These are phyloP conservation scores for Ceratocystis albifundus DNA, from an alignment of 2,329 filamentous ascomycete genomes.

Conservation along the genomic window DNA sequence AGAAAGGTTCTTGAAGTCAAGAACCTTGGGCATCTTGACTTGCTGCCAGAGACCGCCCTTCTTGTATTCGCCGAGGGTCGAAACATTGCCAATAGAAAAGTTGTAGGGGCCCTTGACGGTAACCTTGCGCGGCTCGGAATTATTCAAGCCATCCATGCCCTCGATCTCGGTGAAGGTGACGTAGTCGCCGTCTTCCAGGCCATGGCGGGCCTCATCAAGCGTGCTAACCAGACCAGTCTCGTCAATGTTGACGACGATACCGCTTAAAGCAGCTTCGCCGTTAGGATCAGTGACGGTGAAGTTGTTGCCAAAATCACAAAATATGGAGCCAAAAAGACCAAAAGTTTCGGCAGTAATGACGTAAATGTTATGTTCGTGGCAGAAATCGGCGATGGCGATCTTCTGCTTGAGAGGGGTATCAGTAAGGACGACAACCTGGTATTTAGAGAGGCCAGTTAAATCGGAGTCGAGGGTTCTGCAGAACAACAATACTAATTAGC, in stretches of 20 bases:
- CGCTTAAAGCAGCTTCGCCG: constrained; percentile 74
- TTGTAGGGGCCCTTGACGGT: constrained; percentile 93
- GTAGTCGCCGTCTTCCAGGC: constrained; percentile 89
- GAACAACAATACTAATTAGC: background rate
- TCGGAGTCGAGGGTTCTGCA: constrained; percentile 56
- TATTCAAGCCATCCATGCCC: constrained; percentile 83
- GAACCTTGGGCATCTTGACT: constrained; percentile 94
- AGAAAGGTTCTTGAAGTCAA: constrained; percentile 77
- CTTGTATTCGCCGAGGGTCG: constrained; percentile 73
- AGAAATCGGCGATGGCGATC: constrained; percentile 77
- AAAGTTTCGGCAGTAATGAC: constrained; percentile 80
- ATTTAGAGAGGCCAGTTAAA: constrained; percentile 72
- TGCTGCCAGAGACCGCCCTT: constrained; percentile 84
- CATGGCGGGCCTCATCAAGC: constrained; percentile 87
- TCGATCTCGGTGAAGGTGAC: constrained; percentile 89
- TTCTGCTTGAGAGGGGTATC: constrained; percentile 71
- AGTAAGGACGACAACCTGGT: constrained; percentile 86
- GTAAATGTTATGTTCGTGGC: constrained; percentile 86
- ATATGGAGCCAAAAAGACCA: constrained; percentile 87
- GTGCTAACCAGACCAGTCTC: constrained; percentile 85
- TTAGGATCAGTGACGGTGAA: constrained; percentile 85
- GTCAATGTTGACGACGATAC: constrained; percentile 82
- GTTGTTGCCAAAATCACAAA: constrained; percentile 92
- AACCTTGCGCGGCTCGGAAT: constrained; percentile 73
- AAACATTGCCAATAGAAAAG: constrained; percentile 92